Evolutionary conservation across 345 rosid species (phyloP), one percentile per base, ranked within the genome.

Genomic region (Corymbia maculata): DNA sequence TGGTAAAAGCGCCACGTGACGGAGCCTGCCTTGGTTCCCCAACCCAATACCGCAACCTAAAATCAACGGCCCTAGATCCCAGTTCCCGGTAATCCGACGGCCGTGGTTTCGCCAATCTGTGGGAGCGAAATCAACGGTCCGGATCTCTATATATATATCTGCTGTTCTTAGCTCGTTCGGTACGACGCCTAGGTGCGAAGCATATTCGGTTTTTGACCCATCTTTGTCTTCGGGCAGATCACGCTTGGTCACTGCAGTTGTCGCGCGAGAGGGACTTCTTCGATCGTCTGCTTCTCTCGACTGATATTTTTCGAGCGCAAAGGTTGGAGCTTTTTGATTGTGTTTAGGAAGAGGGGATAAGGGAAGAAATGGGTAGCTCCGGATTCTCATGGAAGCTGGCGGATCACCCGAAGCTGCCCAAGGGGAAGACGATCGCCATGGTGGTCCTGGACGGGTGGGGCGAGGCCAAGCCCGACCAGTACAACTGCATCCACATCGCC

Each of bases 401-500:
- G 88, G 97, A 97, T 91, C 99, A 98, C 89, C 96, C 95, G 15
- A 93, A 91, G 91, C 94, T 98, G 14, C 95, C 97, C 2, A 97
- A 95, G 91, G 97, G 96, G 53, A 98, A 96, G 92, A 90, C 93
- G 51, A 53, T 98, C 10, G 99, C 96, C 51, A 30, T 97, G 88
- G 91, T 98, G n/a, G 98, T 98, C 51, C 92, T 97, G 90, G 99
- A 98, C 92, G 99, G 99, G 1, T 98, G 99, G 99, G 99, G 98
- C 13, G 99, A 98, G 94, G 93, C 94, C 86, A 94, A 90, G 79
- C 96, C 98, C 51, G 98, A 98, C 92, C 90, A 92, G 86, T 98
- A 92, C 86, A 98, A 98, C 88, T 97, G 99, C 70, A 98, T 98
- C 93, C 98, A 98, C 88, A 92, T 93, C 79, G 99, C 99, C 47